Conservation (phyloP, 805 yeast species). For the Yamadazyma laniorum region DNA sequence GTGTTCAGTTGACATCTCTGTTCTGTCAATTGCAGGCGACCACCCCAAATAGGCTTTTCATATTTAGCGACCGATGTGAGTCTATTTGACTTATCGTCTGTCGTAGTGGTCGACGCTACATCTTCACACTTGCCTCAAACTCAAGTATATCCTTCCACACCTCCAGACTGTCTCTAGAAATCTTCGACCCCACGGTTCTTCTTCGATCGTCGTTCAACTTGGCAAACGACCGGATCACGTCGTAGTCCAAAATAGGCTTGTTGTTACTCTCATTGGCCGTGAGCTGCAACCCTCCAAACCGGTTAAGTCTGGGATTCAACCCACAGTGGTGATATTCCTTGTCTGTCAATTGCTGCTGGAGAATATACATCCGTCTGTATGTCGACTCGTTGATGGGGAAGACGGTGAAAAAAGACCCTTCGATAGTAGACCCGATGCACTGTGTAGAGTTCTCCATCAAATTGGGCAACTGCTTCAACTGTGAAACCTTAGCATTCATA, state of each 20-base stretch:
- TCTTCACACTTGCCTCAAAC: constrained; percentile 42
- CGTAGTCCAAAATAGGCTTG: constrained; percentile 67
- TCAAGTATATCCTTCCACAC: constrained; percentile 68
- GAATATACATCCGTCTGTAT: constrained; percentile 76
- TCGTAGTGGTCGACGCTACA: too few relatives aligned
- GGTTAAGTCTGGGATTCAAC: constrained; percentile 71
- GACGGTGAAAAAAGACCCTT: constrained; percentile 76
- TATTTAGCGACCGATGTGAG: too few relatives aligned
- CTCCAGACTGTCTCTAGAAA: constrained; percentile 56
- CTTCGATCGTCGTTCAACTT: constrained; percentile 58
- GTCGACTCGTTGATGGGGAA: constrained; percentile 71
- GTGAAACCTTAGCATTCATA: constrained; percentile 58
- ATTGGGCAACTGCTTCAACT: constrained; percentile 48
- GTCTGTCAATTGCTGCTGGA: constrained; percentile 85
- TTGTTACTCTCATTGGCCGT: constrained; percentile 37
- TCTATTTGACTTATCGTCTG: too few relatives aligned
- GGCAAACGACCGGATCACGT: constrained; percentile 52
- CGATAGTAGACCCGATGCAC: constrained; percentile 68
- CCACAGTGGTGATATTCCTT: constrained; percentile 74
- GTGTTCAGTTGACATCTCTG: too few relatives aligned
- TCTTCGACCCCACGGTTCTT: constrained; percentile 51
- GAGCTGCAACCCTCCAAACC: constrained; percentile 45
- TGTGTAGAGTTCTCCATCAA: constrained; percentile 46
- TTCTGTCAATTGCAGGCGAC: too few relatives aligned
- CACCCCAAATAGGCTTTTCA: too few relatives aligned